These are phyloP conservation scores for Trifolium fragiferum DNA, from an alignment of 306 rosid species.

Conservation along the genomic window DNA sequence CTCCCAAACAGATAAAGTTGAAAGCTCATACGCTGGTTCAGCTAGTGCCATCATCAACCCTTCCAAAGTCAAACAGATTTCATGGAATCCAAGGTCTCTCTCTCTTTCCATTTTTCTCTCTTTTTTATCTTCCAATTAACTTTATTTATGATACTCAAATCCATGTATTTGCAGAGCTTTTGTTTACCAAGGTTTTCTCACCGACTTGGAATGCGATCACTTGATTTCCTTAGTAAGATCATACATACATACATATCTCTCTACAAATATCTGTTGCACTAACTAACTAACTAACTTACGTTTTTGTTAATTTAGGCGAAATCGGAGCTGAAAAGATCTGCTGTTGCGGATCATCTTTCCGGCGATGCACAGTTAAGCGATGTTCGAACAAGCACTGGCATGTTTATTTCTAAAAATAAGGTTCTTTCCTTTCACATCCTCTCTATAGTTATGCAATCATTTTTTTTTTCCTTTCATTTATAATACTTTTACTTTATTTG, in stretches of 20 bases:
- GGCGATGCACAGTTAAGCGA: conserved; percentile 81
- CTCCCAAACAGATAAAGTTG: conserved; percentile 43
- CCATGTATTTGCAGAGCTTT: conserved; percentile 71
- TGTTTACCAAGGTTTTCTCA: conserved; percentile 85
- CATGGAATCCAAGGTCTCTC: conserved; percentile 86
- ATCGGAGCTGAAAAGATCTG: conserved; percentile 92
- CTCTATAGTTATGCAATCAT: no score
- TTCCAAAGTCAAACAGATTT: conserved; percentile 87
- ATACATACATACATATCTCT: background rate
- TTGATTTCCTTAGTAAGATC: conserved; percentile 81
- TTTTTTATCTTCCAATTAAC: background rate
- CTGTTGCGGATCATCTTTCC: conserved; percentile 80
- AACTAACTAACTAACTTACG: background rate
- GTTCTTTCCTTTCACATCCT: no score
- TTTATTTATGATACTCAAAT: background rate
- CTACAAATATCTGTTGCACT: background rate
- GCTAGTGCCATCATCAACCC: conserved; percentile 85
- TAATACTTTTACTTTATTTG: conserved; percentile 3
- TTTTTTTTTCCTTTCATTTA: background rate
- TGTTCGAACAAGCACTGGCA: conserved; percentile 95
- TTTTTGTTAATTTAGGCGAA: conserved; percentile 63
- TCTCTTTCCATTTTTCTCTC: background rate
- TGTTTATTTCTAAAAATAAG: conserved; percentile 89
- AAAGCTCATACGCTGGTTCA: conserved; percentile 74
- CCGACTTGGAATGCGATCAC: conserved; percentile 91